Conservation (phyloP, 306 rosid genomes). For the Rosa persica region DNA sequence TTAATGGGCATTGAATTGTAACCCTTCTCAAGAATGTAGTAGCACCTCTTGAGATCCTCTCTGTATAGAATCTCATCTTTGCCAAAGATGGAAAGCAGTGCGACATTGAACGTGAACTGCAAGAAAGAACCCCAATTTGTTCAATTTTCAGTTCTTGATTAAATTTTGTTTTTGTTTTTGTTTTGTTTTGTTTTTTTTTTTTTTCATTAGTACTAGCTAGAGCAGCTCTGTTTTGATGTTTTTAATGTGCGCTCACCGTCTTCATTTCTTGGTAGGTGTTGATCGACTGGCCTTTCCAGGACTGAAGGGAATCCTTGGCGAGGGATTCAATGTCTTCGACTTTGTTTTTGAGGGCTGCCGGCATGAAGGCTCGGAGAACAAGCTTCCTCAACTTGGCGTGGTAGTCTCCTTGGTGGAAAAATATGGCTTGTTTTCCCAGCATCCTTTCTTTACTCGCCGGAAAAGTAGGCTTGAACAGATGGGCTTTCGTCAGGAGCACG, state of each 20-base stretch:
- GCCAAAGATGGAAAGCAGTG: constrained; percentile 82
- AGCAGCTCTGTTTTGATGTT: constrained; percentile 15
- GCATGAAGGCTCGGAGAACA: constrained; percentile 88
- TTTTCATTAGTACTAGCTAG: background rate
- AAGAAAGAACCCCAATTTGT: background rate
- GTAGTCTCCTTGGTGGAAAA: constrained; percentile 90
- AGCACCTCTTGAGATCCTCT: constrained; percentile 77
- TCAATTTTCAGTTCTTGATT: background rate
- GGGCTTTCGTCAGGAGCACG: constrained; percentile 66
- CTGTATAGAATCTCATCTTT: constrained; percentile 70
- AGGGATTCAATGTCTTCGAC: constrained; percentile 65
- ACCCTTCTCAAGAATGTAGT: constrained; percentile 78
- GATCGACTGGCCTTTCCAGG: constrained; percentile 63
- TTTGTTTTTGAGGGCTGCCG: constrained; percentile 53
- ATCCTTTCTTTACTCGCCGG: constrained; percentile 96
- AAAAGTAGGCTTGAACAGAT: constrained; percentile 90
- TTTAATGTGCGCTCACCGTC: constrained; percentile 49
- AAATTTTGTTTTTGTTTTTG: background rate
- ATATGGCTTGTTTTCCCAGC: constrained; percentile 91
- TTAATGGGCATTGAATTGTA: constrained; percentile 97
- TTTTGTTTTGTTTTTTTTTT: background rate
- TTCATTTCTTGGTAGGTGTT: constrained; percentile 94
- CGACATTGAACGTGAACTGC: constrained; percentile 90
- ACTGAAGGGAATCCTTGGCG: constrained; percentile 55
- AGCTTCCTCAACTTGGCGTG: constrained; percentile 82